Evolutionary conservation across 257 asterid genomes (phyloP).

Genomic region (Lantana camara): DNA sequence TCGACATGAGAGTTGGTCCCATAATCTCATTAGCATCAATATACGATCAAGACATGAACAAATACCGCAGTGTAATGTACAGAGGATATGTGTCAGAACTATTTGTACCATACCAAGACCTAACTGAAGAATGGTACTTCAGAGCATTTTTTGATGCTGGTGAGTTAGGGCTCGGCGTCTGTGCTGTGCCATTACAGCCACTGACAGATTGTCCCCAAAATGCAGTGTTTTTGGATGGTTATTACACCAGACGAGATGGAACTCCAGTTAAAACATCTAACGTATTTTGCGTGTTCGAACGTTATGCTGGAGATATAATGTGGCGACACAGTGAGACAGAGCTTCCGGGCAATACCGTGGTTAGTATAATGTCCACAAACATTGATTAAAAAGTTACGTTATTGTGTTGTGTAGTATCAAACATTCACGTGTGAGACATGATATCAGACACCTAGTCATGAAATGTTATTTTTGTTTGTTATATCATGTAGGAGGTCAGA

Average conservation of each 20-base stretch:
- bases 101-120: slow-evolving; percentile 61
- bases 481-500: slow-evolving; percentile 29
- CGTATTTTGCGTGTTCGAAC: slow-evolving; percentile 53
- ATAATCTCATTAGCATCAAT: slow-evolving; percentile 51
- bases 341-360: slow-evolving; percentile 8
- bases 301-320: slow-evolving; percentile 48
- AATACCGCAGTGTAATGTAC: slow-evolving; percentile 44
- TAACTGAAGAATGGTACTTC: slow-evolving; percentile 48
- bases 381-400: too few species aligned
- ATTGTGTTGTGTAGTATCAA: too few species aligned
- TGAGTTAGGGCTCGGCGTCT: slow-evolving; percentile 44
- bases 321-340: slow-evolving; percentile 33
- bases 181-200: slow-evolving; percentile 42
- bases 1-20: slow-evolving; percentile 56
- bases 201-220: slow-evolving; percentile 47
- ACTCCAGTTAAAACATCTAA: slow-evolving; percentile 28
- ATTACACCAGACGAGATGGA: slow-evolving; percentile 35
- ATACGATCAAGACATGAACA: slow-evolving; percentile 37
- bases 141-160: slow-evolving; percentile 50
- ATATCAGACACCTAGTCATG: too few species aligned
- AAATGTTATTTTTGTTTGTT: not conserved
- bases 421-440: too few species aligned
- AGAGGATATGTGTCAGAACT: slow-evolving; percentile 53
- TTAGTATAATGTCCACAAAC: too few species aligned
- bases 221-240: slow-evolving; percentile 52